phyloP scores from a whole-genome alignment of 2,329 filamentous ascomycete species.

The Coniochaeta pulveracea region DNA sequence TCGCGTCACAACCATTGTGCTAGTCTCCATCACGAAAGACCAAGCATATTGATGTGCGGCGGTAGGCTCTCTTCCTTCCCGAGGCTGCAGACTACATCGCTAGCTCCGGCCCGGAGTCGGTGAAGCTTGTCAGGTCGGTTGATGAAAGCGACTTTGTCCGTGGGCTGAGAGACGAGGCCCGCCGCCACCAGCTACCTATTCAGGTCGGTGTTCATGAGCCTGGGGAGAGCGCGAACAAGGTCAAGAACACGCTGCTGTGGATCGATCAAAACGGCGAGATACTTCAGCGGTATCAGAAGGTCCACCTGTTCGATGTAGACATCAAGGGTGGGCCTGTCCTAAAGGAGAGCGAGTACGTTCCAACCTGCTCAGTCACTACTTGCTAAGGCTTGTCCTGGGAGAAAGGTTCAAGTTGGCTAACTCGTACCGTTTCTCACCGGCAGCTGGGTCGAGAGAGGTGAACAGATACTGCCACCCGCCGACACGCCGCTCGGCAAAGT shows the following conservation, averaged over 20 bases:
- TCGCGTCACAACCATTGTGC: constrained; percentile 10
- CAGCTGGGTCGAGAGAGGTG: constrained; percentile 56
- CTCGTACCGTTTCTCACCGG: constrained; percentile 9
- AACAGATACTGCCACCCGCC: constrained; percentile 55
- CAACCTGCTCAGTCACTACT: neutral
- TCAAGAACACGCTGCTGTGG: constrained; percentile 43
- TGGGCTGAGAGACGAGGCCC: constrained; percentile 61
- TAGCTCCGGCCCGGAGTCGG: constrained; percentile 51
- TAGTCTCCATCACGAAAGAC: constrained; percentile 5
- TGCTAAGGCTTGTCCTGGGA: too few relatives aligned
- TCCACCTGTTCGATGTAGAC: constrained; percentile 75
- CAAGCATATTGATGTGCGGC: constrained; percentile 4
- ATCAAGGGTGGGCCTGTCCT: constrained; percentile 16
- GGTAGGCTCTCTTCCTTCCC: constrained; percentile 61
- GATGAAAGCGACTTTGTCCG: constrained; percentile 60
- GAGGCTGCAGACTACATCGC: constrained; percentile 89
- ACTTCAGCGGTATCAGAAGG: constrained; percentile 61
- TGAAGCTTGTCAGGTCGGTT: constrained; percentile 59
- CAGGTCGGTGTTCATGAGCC: constrained; percentile 85
- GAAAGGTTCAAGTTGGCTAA: too few relatives aligned
- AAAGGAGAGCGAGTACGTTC: constrained; percentile 13
- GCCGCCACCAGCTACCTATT: constrained; percentile 52
- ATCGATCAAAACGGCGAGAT: constrained; percentile 33
- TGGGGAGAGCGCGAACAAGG: constrained; percentile 20
- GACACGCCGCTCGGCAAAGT: constrained; percentile 63